A percentile compares a stretch with the other conserved stretches of the same genome.
Conservation (phyloP, 2,329 filamentous ascomycete genomes). For the Orbilia ellipsospora region DNA sequence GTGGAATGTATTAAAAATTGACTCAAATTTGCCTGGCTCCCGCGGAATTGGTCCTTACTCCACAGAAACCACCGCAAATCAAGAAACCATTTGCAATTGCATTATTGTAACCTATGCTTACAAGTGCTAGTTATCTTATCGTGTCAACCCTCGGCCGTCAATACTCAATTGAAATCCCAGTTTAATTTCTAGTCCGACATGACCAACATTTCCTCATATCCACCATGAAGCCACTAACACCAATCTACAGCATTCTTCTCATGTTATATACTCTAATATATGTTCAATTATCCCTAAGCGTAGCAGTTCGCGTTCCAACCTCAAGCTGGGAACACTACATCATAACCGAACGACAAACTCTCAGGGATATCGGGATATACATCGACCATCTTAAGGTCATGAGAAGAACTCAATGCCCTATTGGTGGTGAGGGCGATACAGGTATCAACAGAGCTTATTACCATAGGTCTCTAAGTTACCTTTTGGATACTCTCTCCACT, state of each 20-base stretch:
- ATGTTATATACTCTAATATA: conserved; percentile 1
- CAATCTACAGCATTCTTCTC: too few relatives aligned
- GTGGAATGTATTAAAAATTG: too few relatives aligned
- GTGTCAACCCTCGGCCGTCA: too few relatives aligned
- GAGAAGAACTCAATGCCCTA: not conserved
- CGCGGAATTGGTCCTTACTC: too few relatives aligned
- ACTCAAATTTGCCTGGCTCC: too few relatives aligned
- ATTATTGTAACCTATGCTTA: too few relatives aligned
- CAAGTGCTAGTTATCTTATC: too few relatives aligned
- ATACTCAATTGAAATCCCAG: too few relatives aligned
- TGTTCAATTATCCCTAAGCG: not conserved
- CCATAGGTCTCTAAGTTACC: conserved; percentile 13
- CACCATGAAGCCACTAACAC: not conserved
- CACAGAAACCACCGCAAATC: too few relatives aligned
- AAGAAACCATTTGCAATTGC: too few relatives aligned
- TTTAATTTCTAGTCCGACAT: too few relatives aligned
- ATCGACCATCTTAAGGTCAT: conserved; percentile 1
- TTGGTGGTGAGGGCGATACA: conserved; percentile 5
- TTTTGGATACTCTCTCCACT: not conserved
- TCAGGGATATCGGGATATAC: not conserved
- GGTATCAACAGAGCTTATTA: not conserved
- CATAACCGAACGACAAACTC: not conserved
- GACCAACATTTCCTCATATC: not conserved
- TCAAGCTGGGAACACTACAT: not conserved
- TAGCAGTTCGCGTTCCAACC: not conserved